These are phyloP conservation scores for Tetraselmis chui DNA, from an alignment of 139 green algal species.

Conservation along the genomic window DNA sequence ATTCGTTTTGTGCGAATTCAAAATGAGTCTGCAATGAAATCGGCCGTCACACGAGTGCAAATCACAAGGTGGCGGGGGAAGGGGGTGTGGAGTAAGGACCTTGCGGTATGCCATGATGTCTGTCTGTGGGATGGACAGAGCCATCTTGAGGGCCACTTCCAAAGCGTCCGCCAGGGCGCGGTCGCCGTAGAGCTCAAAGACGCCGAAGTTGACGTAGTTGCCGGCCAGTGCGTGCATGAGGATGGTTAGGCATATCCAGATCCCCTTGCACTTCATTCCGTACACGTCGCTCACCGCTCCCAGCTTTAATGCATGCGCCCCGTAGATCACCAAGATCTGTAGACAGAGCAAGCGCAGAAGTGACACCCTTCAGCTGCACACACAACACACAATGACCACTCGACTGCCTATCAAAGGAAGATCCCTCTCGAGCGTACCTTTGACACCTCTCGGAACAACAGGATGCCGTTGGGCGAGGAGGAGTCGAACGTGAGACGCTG, in stretches of 20 bases:
- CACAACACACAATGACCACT: slow-evolving; percentile 20
- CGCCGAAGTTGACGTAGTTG: slow-evolving; percentile 98
- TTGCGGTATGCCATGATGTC: slow-evolving; percentile 82
- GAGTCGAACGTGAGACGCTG: slow-evolving; percentile 91
- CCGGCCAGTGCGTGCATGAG: slow-evolving; percentile 77
- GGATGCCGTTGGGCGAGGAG: slow-evolving; percentile 92
- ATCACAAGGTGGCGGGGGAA: no score
- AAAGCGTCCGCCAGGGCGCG: slow-evolving; percentile 80
- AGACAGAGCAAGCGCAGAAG: no score
- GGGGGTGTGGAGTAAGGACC: no score
- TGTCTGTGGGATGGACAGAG: slow-evolving; percentile 62
- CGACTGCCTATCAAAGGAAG: no score
- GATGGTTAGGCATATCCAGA: slow-evolving; percentile 82
- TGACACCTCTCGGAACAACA: slow-evolving; percentile 77
- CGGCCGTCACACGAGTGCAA: no score
- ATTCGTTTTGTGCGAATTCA: no score
- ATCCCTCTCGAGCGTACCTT: no score
- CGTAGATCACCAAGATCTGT: slow-evolving; percentile 77
- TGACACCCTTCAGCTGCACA: slow-evolving; percentile 40
- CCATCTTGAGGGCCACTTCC: slow-evolving; percentile 78
- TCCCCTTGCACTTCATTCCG: slow-evolving; percentile 85
- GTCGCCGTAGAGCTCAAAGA: slow-evolving; percentile 98
- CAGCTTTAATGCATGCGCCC: slow-evolving; percentile 46
- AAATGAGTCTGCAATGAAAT: no score
- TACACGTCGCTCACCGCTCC: slow-evolving; percentile 49